Conservation (phyloP, 345 rosid species). For the Viola odorata region DNA sequence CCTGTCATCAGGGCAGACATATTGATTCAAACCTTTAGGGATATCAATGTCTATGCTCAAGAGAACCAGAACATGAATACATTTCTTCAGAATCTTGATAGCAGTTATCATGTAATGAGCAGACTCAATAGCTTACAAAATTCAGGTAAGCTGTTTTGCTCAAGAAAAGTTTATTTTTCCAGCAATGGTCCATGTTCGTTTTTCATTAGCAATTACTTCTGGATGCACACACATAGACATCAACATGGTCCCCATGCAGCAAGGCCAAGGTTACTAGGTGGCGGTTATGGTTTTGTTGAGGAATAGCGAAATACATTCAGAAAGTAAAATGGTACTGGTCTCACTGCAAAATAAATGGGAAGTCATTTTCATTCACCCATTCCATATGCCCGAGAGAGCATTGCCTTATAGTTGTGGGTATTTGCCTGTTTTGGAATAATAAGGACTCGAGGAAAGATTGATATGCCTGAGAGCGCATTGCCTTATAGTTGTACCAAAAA, state of each 20-base stretch:
- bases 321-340: not conserved
- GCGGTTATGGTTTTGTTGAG: not conserved
- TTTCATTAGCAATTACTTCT: not conserved
- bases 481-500: no score
- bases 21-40: slow-evolving; percentile 69
- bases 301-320: not conserved
- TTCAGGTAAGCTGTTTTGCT: slow-evolving; percentile 34
- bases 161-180: not conserved
- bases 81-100: slow-evolving; percentile 58
- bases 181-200: not conserved
- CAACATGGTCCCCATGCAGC: no score
- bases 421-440: no score
- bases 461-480: no score
- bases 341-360: no score
- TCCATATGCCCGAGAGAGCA: no score
- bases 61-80: slow-evolving; percentile 40
- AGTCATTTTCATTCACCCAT: no score
- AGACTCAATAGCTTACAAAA: slow-evolving; percentile 59
- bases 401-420: no score
- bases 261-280: not conserved
- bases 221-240: not conserved
- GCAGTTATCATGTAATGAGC: slow-evolving; percentile 48
- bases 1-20: slow-evolving; percentile 84
- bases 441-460: no score
- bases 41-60: slow-evolving; percentile 52